Evolutionary conservation across 352 stramenopile genomes (phyloP), one percentile per base, ranked within the genome.

Genomic region (Thraustochytrium striatum): DNA sequence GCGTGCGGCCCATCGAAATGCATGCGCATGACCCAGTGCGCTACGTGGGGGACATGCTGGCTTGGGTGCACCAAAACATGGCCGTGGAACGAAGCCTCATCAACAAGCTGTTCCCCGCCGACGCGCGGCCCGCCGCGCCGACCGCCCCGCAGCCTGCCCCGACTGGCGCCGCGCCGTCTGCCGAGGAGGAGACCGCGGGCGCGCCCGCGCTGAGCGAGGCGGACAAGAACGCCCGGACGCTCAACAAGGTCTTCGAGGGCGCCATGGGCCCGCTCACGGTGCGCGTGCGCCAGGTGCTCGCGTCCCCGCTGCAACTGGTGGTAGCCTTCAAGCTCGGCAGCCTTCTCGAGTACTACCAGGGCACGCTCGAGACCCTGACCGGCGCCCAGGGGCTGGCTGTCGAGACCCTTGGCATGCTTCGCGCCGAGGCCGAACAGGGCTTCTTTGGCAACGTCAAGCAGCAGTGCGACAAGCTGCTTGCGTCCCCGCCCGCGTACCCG

Each of bases 1-100:
- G 91, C 36, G 86, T 87, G 32, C 83, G 89, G 8, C 90, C 91
- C 0, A 93, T 95, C 68, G 90, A 95, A 59, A 88, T 95, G 82
- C 88, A 93, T 68, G 89, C 89, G 7, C 89, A 95, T 65, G 90
- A 95, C 41, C 88, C 90, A 0, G 85, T 93, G n/a, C 86, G 88
- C 3, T 95, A 94, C 83, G 89, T 90, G 28, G 87, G 90, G 30
- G 89, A 94, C 58, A 94, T 95, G 89, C 61, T 95, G 16, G 91
- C 91, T 11, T 95, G 90, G 90, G 81, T 93, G 16, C 91, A 95
- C 69, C 88, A 94, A 62, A 83, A 87, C 7, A 88, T 95, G 55
- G 90, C 89, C 0, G 87, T 88, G 0, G 91, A 95, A 72, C 83
- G 82, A 47, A 89, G 94, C 70, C 91, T 93, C 79, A 87, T 94